phyloP scores from a whole-genome alignment of 441 rosid genomes.

The Francoa sonchifolia region DNA sequence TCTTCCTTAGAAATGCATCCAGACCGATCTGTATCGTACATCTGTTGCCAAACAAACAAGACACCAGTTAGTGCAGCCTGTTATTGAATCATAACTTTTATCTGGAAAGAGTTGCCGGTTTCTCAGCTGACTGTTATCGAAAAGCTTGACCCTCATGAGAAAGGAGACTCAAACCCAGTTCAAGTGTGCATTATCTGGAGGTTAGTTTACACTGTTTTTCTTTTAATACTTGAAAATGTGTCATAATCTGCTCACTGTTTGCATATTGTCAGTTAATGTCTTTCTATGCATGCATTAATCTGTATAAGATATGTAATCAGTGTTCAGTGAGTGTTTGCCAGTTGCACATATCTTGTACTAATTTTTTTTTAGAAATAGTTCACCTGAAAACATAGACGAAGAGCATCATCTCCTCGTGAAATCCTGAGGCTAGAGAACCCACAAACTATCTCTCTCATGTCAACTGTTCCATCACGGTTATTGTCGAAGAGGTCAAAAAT shows the following conservation, averaged over 20 bases:
- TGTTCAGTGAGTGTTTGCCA: background rate
- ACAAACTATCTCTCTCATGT: conserved; percentile 63
- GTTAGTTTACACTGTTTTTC: too few species aligned
- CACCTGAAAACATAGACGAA: conserved; percentile 63
- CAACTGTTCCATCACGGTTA: conserved; percentile 62
- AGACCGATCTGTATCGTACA: conserved; percentile 61
- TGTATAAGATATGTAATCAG: too few species aligned
- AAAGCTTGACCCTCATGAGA: too few species aligned
- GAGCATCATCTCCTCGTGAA: conserved; percentile 57
- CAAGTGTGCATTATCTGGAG: too few species aligned
- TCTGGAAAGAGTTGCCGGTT: too few species aligned
- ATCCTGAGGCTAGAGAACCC: conserved; percentile 65
- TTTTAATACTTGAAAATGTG: too few species aligned
- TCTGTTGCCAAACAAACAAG: conserved; percentile 18
- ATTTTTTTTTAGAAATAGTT: background rate
- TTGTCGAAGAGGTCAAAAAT: conserved; percentile 56
- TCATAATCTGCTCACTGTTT: too few species aligned
- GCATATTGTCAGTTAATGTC: too few species aligned
- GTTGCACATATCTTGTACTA: background rate
- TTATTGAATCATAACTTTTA: too few species aligned
- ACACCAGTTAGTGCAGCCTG: background rate
- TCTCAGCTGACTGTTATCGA: too few species aligned
- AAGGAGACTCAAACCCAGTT: too few species aligned
- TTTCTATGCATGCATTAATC: too few species aligned
- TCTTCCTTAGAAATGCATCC: conserved; percentile 71